These are phyloP conservation scores for Penicillium roqueforti DNA, from an alignment of 495 filamentous ascomycete species.

Conservation along the genomic window DNA sequence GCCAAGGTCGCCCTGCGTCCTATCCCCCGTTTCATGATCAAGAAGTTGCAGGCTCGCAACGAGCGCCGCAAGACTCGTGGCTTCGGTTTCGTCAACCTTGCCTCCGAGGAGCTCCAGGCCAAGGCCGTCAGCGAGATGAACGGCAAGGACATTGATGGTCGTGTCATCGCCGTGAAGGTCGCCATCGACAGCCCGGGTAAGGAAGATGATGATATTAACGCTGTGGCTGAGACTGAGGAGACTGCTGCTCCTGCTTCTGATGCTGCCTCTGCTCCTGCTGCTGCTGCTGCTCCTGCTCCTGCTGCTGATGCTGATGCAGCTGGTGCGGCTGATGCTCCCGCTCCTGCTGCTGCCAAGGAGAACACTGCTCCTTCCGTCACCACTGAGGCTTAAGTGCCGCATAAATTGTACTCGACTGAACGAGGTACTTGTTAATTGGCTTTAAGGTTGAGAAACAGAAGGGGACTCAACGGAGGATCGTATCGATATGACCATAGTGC, in stretches of 20 bases:
- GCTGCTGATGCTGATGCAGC: too few relatives aligned
- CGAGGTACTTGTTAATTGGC: conserved; percentile 20
- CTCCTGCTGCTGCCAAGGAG: conserved; percentile 21
- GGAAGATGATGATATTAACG: conserved; percentile 86
- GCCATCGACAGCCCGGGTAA: conserved; percentile 99
- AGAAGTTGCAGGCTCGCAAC: conserved; percentile 96
- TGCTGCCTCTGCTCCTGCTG: conserved; percentile 26
- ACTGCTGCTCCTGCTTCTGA: conserved; percentile 33
- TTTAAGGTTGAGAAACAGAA: conserved; percentile 1
- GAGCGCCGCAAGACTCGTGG: conserved; percentile 99
- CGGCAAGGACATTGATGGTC: conserved; percentile 95
- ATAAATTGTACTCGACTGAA: conserved; percentile 17
- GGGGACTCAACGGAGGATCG: conserved; percentile 2
- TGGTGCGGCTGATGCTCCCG: too few relatives aligned
- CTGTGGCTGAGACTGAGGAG: conserved; percentile 51
- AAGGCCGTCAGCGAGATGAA: conserved; percentile 98
- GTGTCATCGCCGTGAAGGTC: conserved; percentile 99
- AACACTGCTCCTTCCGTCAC: conserved; percentile 14
- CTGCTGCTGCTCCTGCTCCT: conserved; percentile 23
- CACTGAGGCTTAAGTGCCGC: conserved; percentile 33
- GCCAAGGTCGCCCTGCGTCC: conserved; percentile 98
- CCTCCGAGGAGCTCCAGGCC: conserved; percentile 91
- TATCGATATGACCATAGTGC: conserved; percentile 18
- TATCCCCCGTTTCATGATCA: conserved; percentile 99
- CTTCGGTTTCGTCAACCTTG: conserved; percentile 95